Percentiles rank a stretch among this genome's conserved stretches.
These are phyloP conservation scores for Lanmaoa pseudosensibilis DNA, from an alignment of 768 basidiomycete genomes.

Conservation along the genomic window DNA sequence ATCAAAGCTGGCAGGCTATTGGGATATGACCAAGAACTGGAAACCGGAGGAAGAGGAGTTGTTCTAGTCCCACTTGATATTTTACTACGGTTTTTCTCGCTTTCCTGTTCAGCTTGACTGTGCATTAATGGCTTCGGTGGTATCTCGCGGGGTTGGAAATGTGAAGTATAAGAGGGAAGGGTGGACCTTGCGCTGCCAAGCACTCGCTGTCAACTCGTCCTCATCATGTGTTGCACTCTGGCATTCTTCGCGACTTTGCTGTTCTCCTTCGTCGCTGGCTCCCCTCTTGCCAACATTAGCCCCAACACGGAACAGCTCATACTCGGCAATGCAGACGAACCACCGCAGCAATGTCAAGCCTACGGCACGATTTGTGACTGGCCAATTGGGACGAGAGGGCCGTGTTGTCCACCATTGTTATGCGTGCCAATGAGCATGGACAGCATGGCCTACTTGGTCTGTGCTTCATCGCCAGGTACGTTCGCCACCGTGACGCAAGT, in stretches of 20 bases:
- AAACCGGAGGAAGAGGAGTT: constrained; percentile 78
- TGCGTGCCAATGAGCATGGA: constrained; percentile 10
- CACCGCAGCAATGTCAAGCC: not conserved
- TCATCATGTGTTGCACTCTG: constrained; percentile 12
- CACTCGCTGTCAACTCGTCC: not conserved
- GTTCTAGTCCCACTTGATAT: constrained; percentile 39
- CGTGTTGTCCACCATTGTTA: constrained; percentile 16
- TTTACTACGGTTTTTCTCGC: not conserved
- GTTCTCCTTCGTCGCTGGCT: constrained; percentile 1
- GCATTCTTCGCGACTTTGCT: not conserved
- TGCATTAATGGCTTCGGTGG: not conserved
- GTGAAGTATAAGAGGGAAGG: not conserved
- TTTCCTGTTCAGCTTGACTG: not conserved
- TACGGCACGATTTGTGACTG: constrained; percentile 15
- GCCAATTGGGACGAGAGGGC: constrained; percentile 15
- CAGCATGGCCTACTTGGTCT: constrained; percentile 10
- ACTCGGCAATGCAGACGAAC: constrained; percentile 1
- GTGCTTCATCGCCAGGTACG: not conserved
- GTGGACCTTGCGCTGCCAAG: too few relatives aligned
- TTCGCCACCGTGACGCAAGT: not conserved
- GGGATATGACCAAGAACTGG: constrained; percentile 95
- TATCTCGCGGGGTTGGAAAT: constrained; percentile 5
- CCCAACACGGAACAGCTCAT: constrained; percentile 1
- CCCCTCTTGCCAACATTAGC: not conserved
- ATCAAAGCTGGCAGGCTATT: constrained; percentile 81